A percentile compares a stretch with the other conserved stretches of the same genome.
Conservation (phyloP, 169 alveolate genomes). For the Plasmodium knowlesi region DNA sequence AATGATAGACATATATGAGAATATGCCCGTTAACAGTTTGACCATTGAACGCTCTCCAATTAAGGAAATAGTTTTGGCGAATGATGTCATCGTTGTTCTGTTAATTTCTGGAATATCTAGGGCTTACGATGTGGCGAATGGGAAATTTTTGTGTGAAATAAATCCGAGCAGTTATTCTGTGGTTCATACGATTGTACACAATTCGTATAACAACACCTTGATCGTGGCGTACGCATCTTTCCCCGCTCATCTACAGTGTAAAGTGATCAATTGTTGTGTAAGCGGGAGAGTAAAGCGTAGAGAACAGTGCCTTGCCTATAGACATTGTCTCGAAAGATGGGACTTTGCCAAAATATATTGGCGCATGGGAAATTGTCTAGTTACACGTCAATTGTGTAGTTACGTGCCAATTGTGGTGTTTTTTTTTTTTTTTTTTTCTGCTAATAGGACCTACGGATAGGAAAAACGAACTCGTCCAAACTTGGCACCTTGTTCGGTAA, state of each 20-base stretch:
- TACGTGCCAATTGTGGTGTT: neutral
- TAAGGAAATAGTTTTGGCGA: constrained; percentile 81
- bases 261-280: constrained; percentile 80
- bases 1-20: constrained; percentile 77
- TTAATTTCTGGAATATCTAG: constrained; percentile 80
- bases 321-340: neutral
- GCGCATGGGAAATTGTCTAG: neutral
- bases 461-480: constrained; percentile 52
- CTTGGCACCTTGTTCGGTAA: constrained; percentile 60
- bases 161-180: constrained; percentile 65
- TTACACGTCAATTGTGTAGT: neutral
- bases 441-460: constrained; percentile 35
- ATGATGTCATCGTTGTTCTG: constrained; percentile 81
- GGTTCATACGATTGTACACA: constrained; percentile 84
- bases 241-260: constrained; percentile 85
- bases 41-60: constrained; percentile 75
- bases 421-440: neutral
- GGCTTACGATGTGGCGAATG: constrained; percentile 77
- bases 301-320: neutral
- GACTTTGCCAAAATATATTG: neutral
- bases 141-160: constrained; percentile 9
- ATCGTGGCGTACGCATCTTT: constrained; percentile 83
- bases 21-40: constrained; percentile 77
- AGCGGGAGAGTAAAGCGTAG: neutral
- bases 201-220: constrained; percentile 79